Evolutionary conservation across 805 yeast species (phyloP), one percentile per base, ranked within the genome.

Genomic region (Lipomyces chichibuensis): DNA sequence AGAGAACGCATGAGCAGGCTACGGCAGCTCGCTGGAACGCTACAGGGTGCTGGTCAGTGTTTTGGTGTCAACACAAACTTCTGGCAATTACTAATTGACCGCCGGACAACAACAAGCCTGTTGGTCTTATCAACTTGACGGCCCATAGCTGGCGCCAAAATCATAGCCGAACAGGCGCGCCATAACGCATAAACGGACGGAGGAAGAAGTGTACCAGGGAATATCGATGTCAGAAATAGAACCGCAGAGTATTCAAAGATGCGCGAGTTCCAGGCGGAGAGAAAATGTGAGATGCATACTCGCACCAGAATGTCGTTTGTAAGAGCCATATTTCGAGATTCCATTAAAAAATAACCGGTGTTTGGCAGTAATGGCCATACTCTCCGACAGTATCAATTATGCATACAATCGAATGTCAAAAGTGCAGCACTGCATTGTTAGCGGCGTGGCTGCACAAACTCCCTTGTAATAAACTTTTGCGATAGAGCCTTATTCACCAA

Each of bases 231-330:
- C 43, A 80, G 75, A 58, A 78, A 76, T 14, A 80, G 66, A 13
- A 76, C 77, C 6, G 80, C 76, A 17, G 80, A 80, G 70, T 74
- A 80, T 66, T 80, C 81, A 70, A 80, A 80, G n/a, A 77, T 74
- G 8, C 83, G 74, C 27, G 78, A 71, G 69, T 80, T 80, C 81
- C 82, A 80, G 14, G 80, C 76, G 25, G 79, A 80, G 11, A 80
- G 73, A 23, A 71, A 69, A 63, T 80, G 82, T 2, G 81, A 79
- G 8, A 75, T 57, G 66, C 69, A 65, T 13, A 67, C 59, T 6
- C 71, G 64, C 13, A n/a, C 25, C 17, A 61, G 53, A 29, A 67
- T 64, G 14, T 25, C 25, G 20, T 35, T 27, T 32, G 46, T 61
- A 23, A 65, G 29, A 2, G 69, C 61, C 69, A 65, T 65, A 4